Evolutionary conservation across 2,329 filamentous ascomycete genomes (phyloP), one percentile per base, ranked within the genome.

Genomic region (Aspergillus ochraceoroseus): DNA sequence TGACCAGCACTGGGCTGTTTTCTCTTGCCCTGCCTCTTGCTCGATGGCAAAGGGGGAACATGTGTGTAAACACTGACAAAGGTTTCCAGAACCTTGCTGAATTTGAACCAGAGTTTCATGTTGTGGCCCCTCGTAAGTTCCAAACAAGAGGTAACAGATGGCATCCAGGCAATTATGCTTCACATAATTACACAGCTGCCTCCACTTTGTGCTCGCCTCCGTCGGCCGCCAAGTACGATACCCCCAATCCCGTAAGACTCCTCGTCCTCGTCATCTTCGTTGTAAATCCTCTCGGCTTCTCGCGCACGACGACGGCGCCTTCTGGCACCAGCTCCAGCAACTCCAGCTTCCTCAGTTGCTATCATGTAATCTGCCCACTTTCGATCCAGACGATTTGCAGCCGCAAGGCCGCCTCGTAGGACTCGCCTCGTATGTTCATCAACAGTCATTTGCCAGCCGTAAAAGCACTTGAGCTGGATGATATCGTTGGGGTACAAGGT

Each of bases 311-410:
- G 75, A 48, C 88, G 73, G 43, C 89, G 72, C 38, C 88, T 73
- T 38, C 88, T 74, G 2, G 76, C 71, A 4, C 84, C 87, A 2
- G 70, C 72, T 25, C 65, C 67, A 7, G 58, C 55, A 2, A 77
- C 76, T 2, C 83, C 85, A 0, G 85, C 86, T 61, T 95, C 90
- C 63, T 95, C 87, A 35, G 79, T 85, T 11, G 86, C 82, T 67
- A 94, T 86, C 88, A 95, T 95, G 63, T 87, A 94, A 39, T 94
- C 85, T 0, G 84, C 83, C 90, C 90, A 96, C 62, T 90, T 94
- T 49, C 82, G 76, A 70, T 95, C 89, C 13, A 96, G 72, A n/a
- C 86, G 73, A 25, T 74, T 75, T 0, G 92, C 92, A 1, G 85
- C 75, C 0, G 74, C 71, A 43, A 87, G 76, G 47, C 95, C 85